A percentile compares a stretch with the other conserved stretches of the same genome.
Conservation (phyloP, 768 basidiomycete species). For the Naganishia antarctica region DNA sequence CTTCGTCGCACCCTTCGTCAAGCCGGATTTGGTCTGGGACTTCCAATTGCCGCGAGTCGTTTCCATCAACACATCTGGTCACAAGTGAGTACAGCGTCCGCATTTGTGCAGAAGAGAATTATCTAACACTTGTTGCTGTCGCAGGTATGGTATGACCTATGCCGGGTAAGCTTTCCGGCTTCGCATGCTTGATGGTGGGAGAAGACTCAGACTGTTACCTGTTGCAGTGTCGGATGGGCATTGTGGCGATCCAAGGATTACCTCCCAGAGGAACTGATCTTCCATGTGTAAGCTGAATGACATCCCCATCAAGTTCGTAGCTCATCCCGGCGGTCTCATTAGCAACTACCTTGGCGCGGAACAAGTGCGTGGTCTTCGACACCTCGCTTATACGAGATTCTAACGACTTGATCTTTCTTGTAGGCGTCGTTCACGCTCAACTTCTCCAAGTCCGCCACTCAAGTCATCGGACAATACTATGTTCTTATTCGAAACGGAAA, state of each 20-base stretch:
- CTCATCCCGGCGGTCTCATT: not conserved
- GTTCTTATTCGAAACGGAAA: slow-evolving; percentile 33
- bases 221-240: slow-evolving; percentile 45
- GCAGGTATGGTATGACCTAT: slow-evolving; percentile 32
- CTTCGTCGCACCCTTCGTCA: slow-evolving; percentile 54
- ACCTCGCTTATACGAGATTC: not conserved
- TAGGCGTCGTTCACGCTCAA: slow-evolving; percentile 35
- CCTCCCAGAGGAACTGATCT: slow-evolving; percentile 48
- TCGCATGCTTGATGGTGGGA: not conserved
- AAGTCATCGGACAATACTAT: slow-evolving; percentile 27
- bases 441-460: slow-evolving; percentile 33
- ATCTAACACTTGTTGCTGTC: not conserved
- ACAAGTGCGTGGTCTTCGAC: slow-evolving; percentile 19
- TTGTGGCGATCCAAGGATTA: slow-evolving; percentile 42
- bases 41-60: slow-evolving; percentile 48
- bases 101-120: too few relatives aligned
- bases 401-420: not conserved
- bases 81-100: slow-evolving; percentile 49
- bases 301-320: slow-evolving; percentile 31
- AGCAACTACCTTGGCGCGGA: slow-evolving; percentile 34
- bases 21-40: slow-evolving; percentile 43
- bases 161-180: slow-evolving; percentile 46
- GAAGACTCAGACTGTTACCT: not conserved
- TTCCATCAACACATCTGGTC: slow-evolving; percentile 48
- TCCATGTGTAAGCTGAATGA: slow-evolving; percentile 34